Conservation (phyloP, 78 protist species). For the Tieghemostelium lacteum region DNA sequence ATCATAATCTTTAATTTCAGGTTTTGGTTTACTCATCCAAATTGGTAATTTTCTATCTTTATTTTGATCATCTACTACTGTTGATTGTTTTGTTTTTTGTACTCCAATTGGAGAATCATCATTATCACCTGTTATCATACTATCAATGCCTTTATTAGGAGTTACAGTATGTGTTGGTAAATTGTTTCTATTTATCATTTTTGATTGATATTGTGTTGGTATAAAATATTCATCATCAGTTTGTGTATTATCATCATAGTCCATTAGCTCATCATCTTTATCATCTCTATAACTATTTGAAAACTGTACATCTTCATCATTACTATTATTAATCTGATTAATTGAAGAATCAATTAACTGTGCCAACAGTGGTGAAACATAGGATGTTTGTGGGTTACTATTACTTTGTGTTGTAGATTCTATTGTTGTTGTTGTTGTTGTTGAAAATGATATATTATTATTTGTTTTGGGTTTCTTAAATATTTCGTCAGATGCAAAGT, state of each 20-base stretch:
- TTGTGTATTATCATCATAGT: neutral
- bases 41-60: constrained; percentile 4
- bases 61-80: neutral
- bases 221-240: neutral
- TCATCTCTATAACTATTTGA: neutral
- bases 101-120: neutral
- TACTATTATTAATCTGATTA: neutral
- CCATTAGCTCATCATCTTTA: neutral
- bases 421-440: no score
- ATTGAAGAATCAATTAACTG: constrained; percentile 10
- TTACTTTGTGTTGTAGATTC: neutral
- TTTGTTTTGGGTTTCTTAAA: neutral
- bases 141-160: no score
- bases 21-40: constrained; percentile 10
- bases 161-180: no score
- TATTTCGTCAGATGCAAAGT: constrained; percentile 43
- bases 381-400: neutral
- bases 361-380: constrained; percentile 8
- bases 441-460: no score
- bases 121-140: neutral
- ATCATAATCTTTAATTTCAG: neutral
- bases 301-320: neutral
- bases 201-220: neutral
- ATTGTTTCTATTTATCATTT: neutral
- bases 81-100: neutral